phyloP scores from a whole-genome alignment of 2,329 filamentous ascomycete genomes.

The Talaromyces islandicus region DNA sequence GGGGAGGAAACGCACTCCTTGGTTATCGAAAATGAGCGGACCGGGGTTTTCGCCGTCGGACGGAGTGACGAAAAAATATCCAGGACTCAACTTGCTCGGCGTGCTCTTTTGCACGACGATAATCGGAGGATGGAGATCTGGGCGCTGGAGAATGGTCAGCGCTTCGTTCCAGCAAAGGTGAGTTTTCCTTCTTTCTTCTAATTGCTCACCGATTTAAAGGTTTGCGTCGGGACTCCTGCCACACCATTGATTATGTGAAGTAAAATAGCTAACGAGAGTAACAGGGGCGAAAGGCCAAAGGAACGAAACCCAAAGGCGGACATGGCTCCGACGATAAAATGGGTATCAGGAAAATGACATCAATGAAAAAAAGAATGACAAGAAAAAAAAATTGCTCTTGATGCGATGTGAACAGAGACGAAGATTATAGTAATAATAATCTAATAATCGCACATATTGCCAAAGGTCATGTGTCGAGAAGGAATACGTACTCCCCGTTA shows the following conservation, averaged over 20 bases:
- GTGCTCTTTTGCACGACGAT: constrained; percentile 25
- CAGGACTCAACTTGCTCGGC: constrained; percentile 33
- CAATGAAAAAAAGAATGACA: background rate
- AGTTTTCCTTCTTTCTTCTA: background rate
- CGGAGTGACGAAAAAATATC: constrained; percentile 47
- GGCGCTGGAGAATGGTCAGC: constrained; percentile 28
- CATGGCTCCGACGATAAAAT: background rate
- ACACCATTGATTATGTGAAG: background rate
- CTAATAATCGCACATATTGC: background rate
- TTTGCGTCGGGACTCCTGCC: background rate
- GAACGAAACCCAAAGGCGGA: background rate
- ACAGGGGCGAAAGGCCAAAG: background rate
- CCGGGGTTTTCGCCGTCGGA: constrained; percentile 45
- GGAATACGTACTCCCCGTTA: background rate
- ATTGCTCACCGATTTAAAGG: background rate
- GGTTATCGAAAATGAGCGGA: constrained; percentile 48
- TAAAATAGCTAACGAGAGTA: background rate
- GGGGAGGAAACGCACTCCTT: constrained; percentile 29
- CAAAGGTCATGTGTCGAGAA: background rate
- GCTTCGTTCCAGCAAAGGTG: background rate
- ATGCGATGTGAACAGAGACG: background rate
- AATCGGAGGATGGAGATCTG: constrained; percentile 33
- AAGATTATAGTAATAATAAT: too few relatives aligned
- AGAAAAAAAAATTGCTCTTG: background rate
- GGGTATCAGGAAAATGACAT: background rate